Evolutionary conservation across 2,329 filamentous ascomycete genomes (phyloP).

Genomic region (Parastagonospora nodorum): DNA sequence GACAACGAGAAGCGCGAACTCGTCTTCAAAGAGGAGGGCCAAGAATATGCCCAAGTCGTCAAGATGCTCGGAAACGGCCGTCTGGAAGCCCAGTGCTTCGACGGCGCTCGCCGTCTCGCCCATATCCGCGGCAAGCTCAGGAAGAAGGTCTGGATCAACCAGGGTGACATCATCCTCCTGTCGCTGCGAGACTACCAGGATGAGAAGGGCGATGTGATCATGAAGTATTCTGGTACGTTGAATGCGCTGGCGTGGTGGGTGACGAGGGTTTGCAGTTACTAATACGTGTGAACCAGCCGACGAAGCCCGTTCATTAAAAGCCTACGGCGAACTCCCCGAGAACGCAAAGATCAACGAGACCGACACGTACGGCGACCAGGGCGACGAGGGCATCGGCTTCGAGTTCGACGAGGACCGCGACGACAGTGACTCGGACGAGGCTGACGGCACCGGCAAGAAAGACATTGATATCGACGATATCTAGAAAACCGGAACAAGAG

Average conservation of each 20-base stretch:
- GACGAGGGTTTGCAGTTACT: constrained; percentile 63
- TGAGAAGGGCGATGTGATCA: constrained; percentile 89
- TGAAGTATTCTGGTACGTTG: constrained; percentile 72
- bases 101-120: constrained; percentile 83
- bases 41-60: constrained; percentile 86
- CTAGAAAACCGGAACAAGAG: constrained; percentile 49
- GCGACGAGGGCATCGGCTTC: constrained; percentile 92
- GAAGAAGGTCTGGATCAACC: constrained; percentile 97
- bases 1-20: constrained; percentile 99
- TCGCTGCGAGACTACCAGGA: constrained; percentile 92
- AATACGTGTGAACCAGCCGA: constrained; percentile 84
- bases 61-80: constrained; percentile 98
- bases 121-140: constrained; percentile 94
- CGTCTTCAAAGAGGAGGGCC: constrained; percentile 98
- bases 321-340: constrained; percentile 96
- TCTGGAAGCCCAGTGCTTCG: constrained; percentile 92
- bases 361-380: constrained; percentile 88
- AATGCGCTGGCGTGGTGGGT: constrained; percentile 56
- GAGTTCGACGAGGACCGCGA: constrained; percentile 94
- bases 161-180: constrained; percentile 75
- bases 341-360: constrained; percentile 99
- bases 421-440: constrained; percentile 58
- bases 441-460: constrained; percentile 67
- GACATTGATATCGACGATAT: constrained; percentile 97
- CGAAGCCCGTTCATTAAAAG: constrained; percentile 92